A percentile compares a stretch with the other conserved stretches of the same genome.
These are phyloP conservation scores for Rhazya stricta DNA, from an alignment of 257 asterid species.

Conservation along the genomic window DNA sequence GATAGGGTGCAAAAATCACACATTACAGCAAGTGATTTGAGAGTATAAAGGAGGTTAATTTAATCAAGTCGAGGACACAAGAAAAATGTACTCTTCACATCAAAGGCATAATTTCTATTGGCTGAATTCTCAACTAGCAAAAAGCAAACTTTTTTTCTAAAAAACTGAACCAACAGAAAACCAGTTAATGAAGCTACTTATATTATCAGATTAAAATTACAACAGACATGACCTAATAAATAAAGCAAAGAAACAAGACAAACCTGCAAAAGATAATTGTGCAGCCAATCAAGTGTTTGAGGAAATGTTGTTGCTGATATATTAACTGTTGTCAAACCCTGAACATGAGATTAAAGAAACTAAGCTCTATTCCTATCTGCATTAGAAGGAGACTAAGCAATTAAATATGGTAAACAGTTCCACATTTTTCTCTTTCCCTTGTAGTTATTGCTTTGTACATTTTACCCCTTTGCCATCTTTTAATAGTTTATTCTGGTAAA, in stretches of 20 bases:
- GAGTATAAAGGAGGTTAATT: not conserved
- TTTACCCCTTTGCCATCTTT: not conserved
- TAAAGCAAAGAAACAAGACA: constrained; percentile 6
- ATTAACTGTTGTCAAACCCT: constrained; percentile 82
- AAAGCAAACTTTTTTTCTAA: not conserved
- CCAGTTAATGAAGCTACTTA: not conserved
- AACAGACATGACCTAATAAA: not conserved
- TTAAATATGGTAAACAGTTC: not conserved
- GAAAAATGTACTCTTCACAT: not conserved
- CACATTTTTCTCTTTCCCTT: not conserved
- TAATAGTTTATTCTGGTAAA: not conserved
- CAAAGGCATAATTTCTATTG: not conserved
- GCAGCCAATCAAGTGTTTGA: constrained; percentile 95
- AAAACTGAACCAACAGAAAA: not conserved
- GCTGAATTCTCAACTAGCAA: not conserved
- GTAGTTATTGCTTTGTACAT: not conserved
- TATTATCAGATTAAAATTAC: not conserved
- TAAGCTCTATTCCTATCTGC: not conserved
- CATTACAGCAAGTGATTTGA: not conserved
- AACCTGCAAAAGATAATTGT: constrained; percentile 95
- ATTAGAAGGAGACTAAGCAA: not conserved
- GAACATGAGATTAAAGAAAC: constrained; percentile 17
- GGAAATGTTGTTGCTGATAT: constrained; percentile 95
- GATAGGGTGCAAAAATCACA: not conserved
- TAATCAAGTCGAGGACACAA: not conserved